These are phyloP conservation scores for Carex cristatella DNA, from an alignment of 176 grass and related monocot species.

Conservation along the genomic window DNA sequence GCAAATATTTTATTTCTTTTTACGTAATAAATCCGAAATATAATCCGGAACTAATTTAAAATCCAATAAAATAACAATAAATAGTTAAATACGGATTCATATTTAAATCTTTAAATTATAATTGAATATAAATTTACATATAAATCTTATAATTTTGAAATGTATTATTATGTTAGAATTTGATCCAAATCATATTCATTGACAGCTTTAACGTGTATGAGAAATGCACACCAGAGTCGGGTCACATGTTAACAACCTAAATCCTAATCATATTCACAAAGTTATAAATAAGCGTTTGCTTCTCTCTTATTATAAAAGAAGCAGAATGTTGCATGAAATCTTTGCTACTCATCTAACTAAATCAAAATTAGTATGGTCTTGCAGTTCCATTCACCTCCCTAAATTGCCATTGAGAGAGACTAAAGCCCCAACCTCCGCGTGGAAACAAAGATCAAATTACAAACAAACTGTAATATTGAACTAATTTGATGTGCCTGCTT, in stretches of 20 bases:
- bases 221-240: not conserved
- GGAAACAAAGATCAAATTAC: not conserved
- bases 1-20: no score
- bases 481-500: not conserved
- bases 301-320: not conserved
- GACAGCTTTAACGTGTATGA: not conserved
- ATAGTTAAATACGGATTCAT: no score
- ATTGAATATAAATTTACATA: no score
- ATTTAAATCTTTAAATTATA: no score
- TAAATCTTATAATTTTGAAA: no score
- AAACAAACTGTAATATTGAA: not conserved
- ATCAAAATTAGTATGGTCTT: not conserved
- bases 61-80: no score
- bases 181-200: no score
- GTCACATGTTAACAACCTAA: not conserved
- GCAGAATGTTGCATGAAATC: not conserved
- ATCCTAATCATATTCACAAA: no score
- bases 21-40: no score
- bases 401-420: not conserved
- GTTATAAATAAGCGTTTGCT: not conserved
- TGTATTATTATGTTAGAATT: no score
- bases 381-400: not conserved
- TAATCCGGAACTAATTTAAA: no score
- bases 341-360: not conserved
- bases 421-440: not conserved